Evolutionary conservation across 495 filamentous ascomycete species (phyloP), one percentile per base, ranked within the genome.

Genomic region (Xylaria palmicola): DNA sequence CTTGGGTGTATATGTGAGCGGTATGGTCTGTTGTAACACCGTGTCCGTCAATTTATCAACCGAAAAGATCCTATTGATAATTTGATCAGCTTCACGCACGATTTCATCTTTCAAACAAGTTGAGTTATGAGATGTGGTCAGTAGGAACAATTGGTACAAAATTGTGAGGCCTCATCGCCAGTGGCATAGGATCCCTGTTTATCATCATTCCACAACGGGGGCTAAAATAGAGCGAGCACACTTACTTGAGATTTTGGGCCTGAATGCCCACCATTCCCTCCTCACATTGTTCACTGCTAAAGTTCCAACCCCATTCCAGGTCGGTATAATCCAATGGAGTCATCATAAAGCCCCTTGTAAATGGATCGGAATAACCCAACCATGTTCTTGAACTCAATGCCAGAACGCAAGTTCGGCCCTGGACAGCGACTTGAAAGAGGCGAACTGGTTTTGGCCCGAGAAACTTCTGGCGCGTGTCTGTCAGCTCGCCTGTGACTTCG

Each of bases 221-320:
- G 64, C 56, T 37, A 13, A 65, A 64, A 52, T 58, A 56, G 44
- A 51, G 51, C 58, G 64, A 37, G 57, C 59, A 41, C 51, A 86
- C 90, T 73, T 84, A 95, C 92, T 91, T 80, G 19, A 99, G 79
- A 72, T 90, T 95, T 68, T 92, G 86, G 27, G 87, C 91, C 73
- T 96, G 90, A 54, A 99, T 93, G 54, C 92, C 93, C 36, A 98
- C 93, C 88, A 99, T 93, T 22, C 94, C 93, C 74, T 96, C 92
- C 13, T 87, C 81, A 64, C 92, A 95, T 68, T 94, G 88, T 74
- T 96, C 91, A 66, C 91, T 96, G 66, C 89, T 94, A 66, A 99
- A 97, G 65, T 90, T 96, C 88, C 92, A 96, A 20, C 90, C 93
- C 80, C 90, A 96, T 68, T 96, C 92, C 6, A 99, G 81, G n/a